Evolutionary conservation across 2,329 filamentous ascomycete genomes (phyloP), one percentile per base, ranked within the genome.

Genomic region (Beauveria rudraprayagi): DNA sequence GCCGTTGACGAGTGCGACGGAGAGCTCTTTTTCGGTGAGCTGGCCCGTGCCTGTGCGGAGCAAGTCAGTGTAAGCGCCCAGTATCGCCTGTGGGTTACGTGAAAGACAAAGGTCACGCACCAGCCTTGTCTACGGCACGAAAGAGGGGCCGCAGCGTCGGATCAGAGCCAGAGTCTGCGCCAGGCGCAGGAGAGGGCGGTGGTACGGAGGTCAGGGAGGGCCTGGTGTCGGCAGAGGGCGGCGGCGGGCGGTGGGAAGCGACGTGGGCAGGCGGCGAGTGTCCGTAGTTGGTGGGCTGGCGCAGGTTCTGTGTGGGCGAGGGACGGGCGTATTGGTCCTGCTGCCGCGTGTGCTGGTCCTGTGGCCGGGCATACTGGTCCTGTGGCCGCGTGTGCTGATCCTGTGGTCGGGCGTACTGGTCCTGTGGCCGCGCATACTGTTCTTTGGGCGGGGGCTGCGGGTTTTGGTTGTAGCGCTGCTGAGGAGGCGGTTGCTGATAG

Each of bases 1-100:
- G 60, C 92, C 93, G 71, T 99, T 99, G 63, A 97, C 92, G 6
- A 99, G 85, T 22, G 94, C 94, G 1, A 90, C 88, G 10, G 90
- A 88, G 47, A 99, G 86, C 74, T 97, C 93, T 56, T 82, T 81
- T 75, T 96, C 92, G 2, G 89, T 92, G 52, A 99, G 83, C 65
- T 92, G 86, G 22, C 93, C 92, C 56, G 83, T 91, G 61, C 86
- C 88, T 84, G 72, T 73, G 37, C 66, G 11, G 19, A 26, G 28
- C 40, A 37, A 8, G 43, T 47, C 43, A 56, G 54, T 43, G 22
- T 55, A 43, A 51, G 48, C 22, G 9, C 46, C 11, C 46, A n/a
- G 26, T 50, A 1, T 30, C n/a, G 22, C 51, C 30, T 16, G 47
- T 6, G 14, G 26, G 7, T 47, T 16, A 22, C 3, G 34, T 9